Conservation (phyloP, 257 asterid species). For the Ilex asprella region DNA sequence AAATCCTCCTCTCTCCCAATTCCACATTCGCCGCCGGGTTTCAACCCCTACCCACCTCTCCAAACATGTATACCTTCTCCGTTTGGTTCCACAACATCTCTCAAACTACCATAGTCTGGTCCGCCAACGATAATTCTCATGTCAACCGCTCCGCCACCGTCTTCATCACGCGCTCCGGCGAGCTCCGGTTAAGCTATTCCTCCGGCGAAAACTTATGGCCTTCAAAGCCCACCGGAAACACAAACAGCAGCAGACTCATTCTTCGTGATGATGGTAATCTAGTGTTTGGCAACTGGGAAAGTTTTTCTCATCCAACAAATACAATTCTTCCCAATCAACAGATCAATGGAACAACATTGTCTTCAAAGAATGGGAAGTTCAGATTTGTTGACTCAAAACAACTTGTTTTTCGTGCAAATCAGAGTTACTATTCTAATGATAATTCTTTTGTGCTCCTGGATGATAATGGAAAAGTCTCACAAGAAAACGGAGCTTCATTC, state of each 20-base stretch:
- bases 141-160: conserved; percentile 44
- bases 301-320: conserved; percentile 53
- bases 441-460: conserved; percentile 28
- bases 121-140: conserved; percentile 34
- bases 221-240: conserved; percentile 7
- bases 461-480: conserved; percentile 34
- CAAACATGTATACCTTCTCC: conserved; percentile 47
- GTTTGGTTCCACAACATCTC: conserved; percentile 48
- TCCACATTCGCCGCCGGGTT: conserved; percentile 51
- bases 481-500: conserved; percentile 12
- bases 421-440: conserved; percentile 36
- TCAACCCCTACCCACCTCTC: conserved; percentile 18
- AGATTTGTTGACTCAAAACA: conserved; percentile 30
- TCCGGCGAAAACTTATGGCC: conserved; percentile 54
- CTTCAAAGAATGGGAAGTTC: conserved; percentile 44
- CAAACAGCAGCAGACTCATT: conserved; percentile 28
- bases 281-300: conserved; percentile 45
- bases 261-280: conserved; percentile 42
- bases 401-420: conserved; percentile 30
- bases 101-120: conserved; percentile 43
- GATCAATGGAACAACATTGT: conserved; percentile 32
- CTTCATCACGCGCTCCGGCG: conserved; percentile 43
- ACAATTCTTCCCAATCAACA: conserved; percentile 57
- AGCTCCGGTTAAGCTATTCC: conserved; percentile 37
- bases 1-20: conserved; percentile 47